Evolutionary conservation across 2,329 filamentous ascomycete species (phyloP).

Genomic region (Nannizziopsis arthrosporioides): DNA sequence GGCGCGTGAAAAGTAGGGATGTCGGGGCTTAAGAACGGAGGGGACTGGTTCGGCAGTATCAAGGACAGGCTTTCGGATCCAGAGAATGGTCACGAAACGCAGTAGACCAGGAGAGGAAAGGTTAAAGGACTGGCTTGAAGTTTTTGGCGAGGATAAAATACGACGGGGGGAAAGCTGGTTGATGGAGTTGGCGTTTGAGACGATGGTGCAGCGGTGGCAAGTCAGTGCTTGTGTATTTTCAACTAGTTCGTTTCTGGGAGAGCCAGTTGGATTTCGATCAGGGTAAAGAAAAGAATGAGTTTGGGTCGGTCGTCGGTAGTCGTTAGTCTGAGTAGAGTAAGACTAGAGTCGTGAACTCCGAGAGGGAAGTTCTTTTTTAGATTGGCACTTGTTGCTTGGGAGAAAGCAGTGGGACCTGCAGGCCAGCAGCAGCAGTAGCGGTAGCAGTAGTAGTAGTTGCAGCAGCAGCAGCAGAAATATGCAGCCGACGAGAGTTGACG

Average conservation of each 20-base stretch:
- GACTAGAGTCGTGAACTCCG: too few relatives aligned
- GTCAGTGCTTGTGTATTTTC: slow-evolving; percentile 5
- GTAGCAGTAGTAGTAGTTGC: too few relatives aligned
- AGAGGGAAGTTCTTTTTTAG: background rate
- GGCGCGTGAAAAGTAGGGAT: slow-evolving; percentile 2
- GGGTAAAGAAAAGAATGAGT: slow-evolving; percentile 1
- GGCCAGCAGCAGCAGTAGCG: background rate
- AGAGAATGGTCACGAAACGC: slow-evolving; percentile 2
- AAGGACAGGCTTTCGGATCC: background rate
- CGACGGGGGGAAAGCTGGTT: background rate
- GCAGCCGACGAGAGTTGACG: slow-evolving; percentile 5
- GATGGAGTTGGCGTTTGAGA: slow-evolving; percentile 1
- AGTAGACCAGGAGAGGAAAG: slow-evolving; percentile 10
- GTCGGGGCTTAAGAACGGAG: slow-evolving; percentile 3
- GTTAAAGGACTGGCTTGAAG: slow-evolving; percentile 1
- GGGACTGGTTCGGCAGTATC: background rate
- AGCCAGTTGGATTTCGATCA: slow-evolving; percentile 5
- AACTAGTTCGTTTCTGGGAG: slow-evolving; percentile 4
- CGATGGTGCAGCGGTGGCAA: slow-evolving; percentile 12
- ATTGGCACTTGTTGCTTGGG: too few relatives aligned
- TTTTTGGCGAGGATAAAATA: background rate
- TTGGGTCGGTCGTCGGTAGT: slow-evolving; percentile 8
- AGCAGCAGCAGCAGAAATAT: too few relatives aligned
- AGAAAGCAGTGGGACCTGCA: slow-evolving; percentile 9
- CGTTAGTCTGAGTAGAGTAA: too few relatives aligned